phyloP scores from a whole-genome alignment of 225 moss, liverwort and hornwort species.

The Neckera pumila region DNA sequence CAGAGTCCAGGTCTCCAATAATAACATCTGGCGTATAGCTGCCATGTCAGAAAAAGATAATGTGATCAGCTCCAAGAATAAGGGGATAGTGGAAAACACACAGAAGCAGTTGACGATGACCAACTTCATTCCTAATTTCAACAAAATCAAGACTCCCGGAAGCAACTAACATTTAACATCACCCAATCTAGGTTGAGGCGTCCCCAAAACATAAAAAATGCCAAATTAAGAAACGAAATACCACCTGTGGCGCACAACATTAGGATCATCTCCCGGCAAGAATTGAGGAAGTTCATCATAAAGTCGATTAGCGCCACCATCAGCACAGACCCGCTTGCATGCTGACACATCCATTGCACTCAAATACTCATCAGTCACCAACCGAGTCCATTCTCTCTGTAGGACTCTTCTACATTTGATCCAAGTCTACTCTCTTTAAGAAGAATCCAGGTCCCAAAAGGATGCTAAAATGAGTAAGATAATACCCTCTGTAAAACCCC shows the following conservation, averaged over 20 bases:
- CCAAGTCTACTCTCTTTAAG: not conserved
- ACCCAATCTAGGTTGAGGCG: not conserved
- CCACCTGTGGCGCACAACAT: conserved; percentile 45
- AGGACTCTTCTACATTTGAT: not conserved
- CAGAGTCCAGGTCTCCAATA: conserved; percentile 72
- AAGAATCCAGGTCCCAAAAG: not conserved
- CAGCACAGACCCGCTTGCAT: conserved; percentile 73
- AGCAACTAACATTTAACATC: not conserved
- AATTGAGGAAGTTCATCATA: conserved; percentile 69
- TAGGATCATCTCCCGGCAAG: conserved; percentile 34
- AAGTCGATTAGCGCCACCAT: conserved; percentile 94
- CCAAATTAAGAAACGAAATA: not conserved
- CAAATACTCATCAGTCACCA: not conserved
- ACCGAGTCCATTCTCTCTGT: not conserved
- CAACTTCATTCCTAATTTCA: not conserved
- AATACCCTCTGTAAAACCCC: not conserved
- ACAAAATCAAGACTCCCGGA: not conserved
- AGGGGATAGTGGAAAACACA: not conserved
- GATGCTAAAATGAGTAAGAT: not conserved
- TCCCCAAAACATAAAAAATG: not conserved
- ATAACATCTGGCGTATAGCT: conserved; percentile 80
- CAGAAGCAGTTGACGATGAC: not conserved
- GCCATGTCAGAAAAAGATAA: not conserved
- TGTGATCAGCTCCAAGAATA: not conserved
- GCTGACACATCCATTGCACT: conserved; percentile 39